phyloP scores from a whole-genome alignment of 192 early-diverging fungal genomes.

The Podila epicladia region DNA sequence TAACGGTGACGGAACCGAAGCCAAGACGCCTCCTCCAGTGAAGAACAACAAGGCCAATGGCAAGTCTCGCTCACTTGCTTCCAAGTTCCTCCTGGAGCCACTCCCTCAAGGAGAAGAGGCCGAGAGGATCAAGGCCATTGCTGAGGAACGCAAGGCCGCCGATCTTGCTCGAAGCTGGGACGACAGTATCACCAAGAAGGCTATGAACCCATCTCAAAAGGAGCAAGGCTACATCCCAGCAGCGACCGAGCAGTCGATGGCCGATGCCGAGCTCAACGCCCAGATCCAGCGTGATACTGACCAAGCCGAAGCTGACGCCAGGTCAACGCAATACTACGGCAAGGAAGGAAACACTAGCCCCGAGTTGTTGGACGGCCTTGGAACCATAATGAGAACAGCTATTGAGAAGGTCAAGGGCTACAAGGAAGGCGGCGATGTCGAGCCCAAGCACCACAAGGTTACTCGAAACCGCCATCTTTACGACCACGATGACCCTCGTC shows the following conservation, averaged over 20 bases:
- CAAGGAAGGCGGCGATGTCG: slow-evolving; percentile 19
- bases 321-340: neutral
- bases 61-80: slow-evolving; percentile 7
- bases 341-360: slow-evolving; percentile 1
- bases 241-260: slow-evolving; percentile 20
- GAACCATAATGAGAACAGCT: slow-evolving; percentile 7
- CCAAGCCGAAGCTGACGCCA: slow-evolving; percentile 26
- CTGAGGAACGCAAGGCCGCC: slow-evolving; percentile 9
- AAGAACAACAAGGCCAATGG: neutral
- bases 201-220: slow-evolving; percentile 25
- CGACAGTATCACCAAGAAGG: slow-evolving; percentile 40
- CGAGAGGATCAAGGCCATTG: slow-evolving; percentile 23
- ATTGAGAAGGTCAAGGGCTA: slow-evolving; percentile 28
- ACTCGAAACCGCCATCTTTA: slow-evolving; percentile 1
- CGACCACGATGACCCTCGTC: neutral
- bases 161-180: slow-evolving; percentile 36
- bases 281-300: slow-evolving; percentile 12
- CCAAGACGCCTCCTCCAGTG: neutral
- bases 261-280: slow-evolving; percentile 7
- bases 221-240: slow-evolving; percentile 45
- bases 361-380: slow-evolving; percentile 13
- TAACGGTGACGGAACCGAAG: neutral
- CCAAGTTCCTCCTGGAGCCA: slow-evolving; percentile 25
- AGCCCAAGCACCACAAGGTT: slow-evolving; percentile 24
- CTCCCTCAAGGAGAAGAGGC: slow-evolving; percentile 32